A percentile compares a stretch with the other conserved stretches of the same genome.
Evolutionary conservation across 176 grass and related monocot genomes (phyloP).

Genomic region (Saccharum officinarum): DNA sequence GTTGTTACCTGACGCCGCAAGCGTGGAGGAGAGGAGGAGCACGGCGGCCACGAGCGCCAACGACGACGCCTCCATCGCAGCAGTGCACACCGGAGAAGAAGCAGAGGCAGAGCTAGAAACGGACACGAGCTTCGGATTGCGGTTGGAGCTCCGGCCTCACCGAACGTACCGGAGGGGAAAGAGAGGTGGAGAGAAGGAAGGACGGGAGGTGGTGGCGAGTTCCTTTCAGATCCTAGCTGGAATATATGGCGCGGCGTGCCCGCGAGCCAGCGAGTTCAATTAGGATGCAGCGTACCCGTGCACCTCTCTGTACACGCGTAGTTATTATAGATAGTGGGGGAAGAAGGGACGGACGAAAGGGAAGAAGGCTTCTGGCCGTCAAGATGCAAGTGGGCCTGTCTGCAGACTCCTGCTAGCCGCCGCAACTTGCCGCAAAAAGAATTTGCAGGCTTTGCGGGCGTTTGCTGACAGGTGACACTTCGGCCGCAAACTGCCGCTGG

Average conservation of each 20-base stretch:
- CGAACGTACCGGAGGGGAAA: neutral
- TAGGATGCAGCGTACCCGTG: neutral
- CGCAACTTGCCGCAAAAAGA: no score
- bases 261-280: neutral
- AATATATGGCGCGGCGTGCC: neutral
- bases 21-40: constrained; percentile 31
- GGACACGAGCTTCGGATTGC: neutral
- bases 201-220: neutral
- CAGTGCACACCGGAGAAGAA: neutral
- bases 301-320: neutral
- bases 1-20: constrained; percentile 45
- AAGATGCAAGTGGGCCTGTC: no score
- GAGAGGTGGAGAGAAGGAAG: neutral
- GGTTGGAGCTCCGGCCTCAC: neutral
- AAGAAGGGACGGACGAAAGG: no score
- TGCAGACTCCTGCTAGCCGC: no score
- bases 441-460: no score
- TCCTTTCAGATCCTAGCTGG: constrained; percentile 33
- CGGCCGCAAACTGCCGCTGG: no score
- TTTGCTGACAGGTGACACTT: no score
- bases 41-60: constrained; percentile 26
- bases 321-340: neutral
- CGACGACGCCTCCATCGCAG: constrained; percentile 33
- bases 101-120: no score
- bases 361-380: no score